phyloP scores from a whole-genome alignment of 768 basidiomycete genomes.

The Tricholoma bakamatsutake region DNA sequence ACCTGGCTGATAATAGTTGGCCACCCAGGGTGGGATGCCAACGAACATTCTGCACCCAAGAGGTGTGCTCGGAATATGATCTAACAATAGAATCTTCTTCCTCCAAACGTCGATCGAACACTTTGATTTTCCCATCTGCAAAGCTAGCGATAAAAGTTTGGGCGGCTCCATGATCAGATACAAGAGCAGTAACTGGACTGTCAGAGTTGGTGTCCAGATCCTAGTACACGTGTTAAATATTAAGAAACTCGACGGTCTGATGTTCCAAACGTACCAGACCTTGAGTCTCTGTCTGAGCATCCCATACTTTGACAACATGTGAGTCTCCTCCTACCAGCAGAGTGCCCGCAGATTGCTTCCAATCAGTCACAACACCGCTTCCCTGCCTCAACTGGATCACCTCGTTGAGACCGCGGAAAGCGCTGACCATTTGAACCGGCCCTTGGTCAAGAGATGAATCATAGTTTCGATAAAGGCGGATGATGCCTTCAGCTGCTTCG shows the following conservation, averaged over 20 bases:
- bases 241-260: neutral
- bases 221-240: slow-evolving; percentile 32
- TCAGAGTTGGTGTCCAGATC: slow-evolving; percentile 88
- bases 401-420: slow-evolving; percentile 86
- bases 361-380: slow-evolving; percentile 82
- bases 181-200: slow-evolving; percentile 82
- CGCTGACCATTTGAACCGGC: slow-evolving; percentile 86
- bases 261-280: slow-evolving; percentile 47
- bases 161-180: slow-evolving; percentile 68
- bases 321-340: slow-evolving; percentile 92
- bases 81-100: slow-evolving; percentile 80
- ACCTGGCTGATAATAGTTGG: slow-evolving; percentile 88
- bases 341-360: slow-evolving; percentile 85
- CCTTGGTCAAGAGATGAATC: slow-evolving; percentile 67
- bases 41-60: slow-evolving; percentile 89
- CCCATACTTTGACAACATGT: slow-evolving; percentile 86
- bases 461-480: slow-evolving; percentile 91
- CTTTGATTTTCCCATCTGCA: slow-evolving; percentile 83
- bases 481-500: slow-evolving; percentile 76
- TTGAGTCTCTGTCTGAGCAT: slow-evolving; percentile 83
- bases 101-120: slow-evolving; percentile 88
- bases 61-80: slow-evolving; percentile 66
- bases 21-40: slow-evolving; percentile 67
- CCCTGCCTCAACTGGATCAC: slow-evolving; percentile 70
- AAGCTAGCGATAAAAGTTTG: slow-evolving; percentile 87